Evolutionary conservation across 2,329 filamentous ascomycete species (phyloP).

Genomic region (Beauveria sp.): DNA sequence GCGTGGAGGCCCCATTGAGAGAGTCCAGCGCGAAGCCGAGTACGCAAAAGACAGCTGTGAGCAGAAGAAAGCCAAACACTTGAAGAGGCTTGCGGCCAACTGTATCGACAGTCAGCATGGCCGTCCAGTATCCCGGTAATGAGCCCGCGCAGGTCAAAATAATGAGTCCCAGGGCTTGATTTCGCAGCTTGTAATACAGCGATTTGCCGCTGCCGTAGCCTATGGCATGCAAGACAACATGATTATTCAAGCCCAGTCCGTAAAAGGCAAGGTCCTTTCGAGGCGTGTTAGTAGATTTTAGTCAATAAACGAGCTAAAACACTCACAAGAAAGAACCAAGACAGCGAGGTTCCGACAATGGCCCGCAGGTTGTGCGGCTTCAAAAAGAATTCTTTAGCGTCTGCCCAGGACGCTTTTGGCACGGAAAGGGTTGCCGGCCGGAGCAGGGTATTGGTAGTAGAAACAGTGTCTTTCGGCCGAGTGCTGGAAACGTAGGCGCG

Average conservation of each 20-base stretch:
- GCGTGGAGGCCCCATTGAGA: conserved; percentile 40
- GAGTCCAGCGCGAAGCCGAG: conserved; percentile 53
- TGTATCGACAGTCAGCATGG: conserved; percentile 65
- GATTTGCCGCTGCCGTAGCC: conserved; percentile 58
- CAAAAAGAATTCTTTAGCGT: conserved; percentile 60
- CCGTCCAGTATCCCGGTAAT: conserved; percentile 74
- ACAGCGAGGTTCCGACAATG: conserved; percentile 67
- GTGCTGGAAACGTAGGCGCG: conserved; percentile 48
- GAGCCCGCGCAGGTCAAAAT: conserved; percentile 71
- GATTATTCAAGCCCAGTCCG: conserved; percentile 68
- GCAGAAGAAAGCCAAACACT: conserved; percentile 50
- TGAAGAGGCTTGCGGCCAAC: conserved; percentile 73
- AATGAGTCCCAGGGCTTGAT: conserved; percentile 68
- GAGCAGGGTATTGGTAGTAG: conserved; percentile 23
- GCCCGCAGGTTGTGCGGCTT: conserved; percentile 64
- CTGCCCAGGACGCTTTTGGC: conserved; percentile 62
- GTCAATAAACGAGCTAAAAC: neutral
- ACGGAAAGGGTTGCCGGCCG: conserved; percentile 48
- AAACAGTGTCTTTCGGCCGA: conserved; percentile 2
- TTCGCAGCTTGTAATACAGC: conserved; percentile 62
- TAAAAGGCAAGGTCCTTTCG: conserved; percentile 58
- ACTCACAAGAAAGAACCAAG: conserved; percentile 68
- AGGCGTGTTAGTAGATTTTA: neutral
- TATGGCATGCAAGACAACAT: conserved; percentile 62
- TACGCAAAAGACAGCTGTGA: conserved; percentile 55